Evolutionary conservation across 495 filamentous ascomycete genomes (phyloP), one percentile per base, ranked within the genome.

Genomic region (Podospora bellae-mahoneyi): DNA sequence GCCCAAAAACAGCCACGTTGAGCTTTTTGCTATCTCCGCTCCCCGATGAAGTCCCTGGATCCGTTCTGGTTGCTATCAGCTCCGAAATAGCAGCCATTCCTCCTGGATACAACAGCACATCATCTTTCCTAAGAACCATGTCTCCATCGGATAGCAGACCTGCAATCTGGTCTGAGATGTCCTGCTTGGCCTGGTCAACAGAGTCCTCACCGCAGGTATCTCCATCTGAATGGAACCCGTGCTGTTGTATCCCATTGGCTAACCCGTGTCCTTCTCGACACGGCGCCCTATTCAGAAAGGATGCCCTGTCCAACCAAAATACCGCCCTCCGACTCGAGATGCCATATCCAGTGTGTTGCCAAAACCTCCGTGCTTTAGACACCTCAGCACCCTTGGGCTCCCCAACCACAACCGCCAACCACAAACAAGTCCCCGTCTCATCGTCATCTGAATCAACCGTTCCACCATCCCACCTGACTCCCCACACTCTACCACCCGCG

Each of bases 321-420:
- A 10, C 62, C 3, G 74, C 74, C 19, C 72, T 62, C 0, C 75
- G 60, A 15, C 74, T 76, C n/a, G 75, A 77, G 16, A 76, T 76
- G 10, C 74, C 75, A 6, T 68, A 76, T 2, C 74, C 75, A 2
- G 74, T 73, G 30, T 77, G 73, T 26, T 77, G 75, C 74, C 70
- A 76, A n/a, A 76, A 71, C 2, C 67, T 23, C 16, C 70, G 72
- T 18, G 72, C 72, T 18, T n/a, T 15, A 1, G 39, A 2, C 5
- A 58, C 62, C 5, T 69, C n/a, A 6, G 71, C 59, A 0, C 16
- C 34, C 3, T 73, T 73, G 27, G 73, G 73, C 55, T 58, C 55
- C 3, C n/a, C 55, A 0, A 19, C n/a, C 0, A 58, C n/a, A 58
- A 58, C n/a, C n/a, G 55, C 55, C 55, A 19, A 23, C 55, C 55